Base-by-base conservation (phyloP, 192 early-diverging fungal species). In the Nowakowskiella sp. region DNA sequence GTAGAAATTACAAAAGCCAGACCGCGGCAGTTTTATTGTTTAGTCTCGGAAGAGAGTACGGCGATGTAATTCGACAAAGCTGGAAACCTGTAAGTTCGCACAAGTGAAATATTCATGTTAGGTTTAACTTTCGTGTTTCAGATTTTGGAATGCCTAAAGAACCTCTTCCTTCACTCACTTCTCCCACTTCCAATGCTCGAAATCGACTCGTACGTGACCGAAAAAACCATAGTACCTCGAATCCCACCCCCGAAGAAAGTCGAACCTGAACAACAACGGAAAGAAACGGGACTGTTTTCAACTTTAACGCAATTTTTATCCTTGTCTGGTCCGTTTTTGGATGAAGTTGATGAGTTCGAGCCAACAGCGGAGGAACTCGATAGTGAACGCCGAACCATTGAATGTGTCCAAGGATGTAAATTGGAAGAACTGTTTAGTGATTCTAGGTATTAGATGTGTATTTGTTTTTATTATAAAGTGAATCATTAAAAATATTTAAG, bases 21-120 rank as follows among this genome's bases (percentile, higher is more conserved):
- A 70, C 94, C 44, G 91, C 90, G 3, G 76, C 89, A 34, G 85
- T 93, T 4, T 73, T 94, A n/a, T 72, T 91, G 51, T 89, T 96
- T 67, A 83, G 78, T 24, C 70, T 91, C 42, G 73, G 75, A 34
- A 66, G 60, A 31, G 71, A 89, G 64, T 71, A 83, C 68, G 73
- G 84, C 27, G 82, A 84, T 42, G 51, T 76, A 55, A 42, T 99
- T 61, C 76, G 68, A 9, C 55, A 66, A 22, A 70, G 83, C 9
- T 87, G 93, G 88, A 76, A 81, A 44, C 78, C 79, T 43, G 82
- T 90, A 58, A 53, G 64, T 51, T 50, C 58, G 62, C 26, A 13
- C 8, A 10, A 19, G 46, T 26, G 22, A 48, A 27, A 54, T 50
- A 7, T 9, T 7, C 8, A 19, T 53, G 1, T 1, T 19, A 25